Percentiles rank a stretch among this genome's conserved stretches.
Conservation (phyloP, 139 green algal species). For the Deuterostichococcus epilithicus region DNA sequence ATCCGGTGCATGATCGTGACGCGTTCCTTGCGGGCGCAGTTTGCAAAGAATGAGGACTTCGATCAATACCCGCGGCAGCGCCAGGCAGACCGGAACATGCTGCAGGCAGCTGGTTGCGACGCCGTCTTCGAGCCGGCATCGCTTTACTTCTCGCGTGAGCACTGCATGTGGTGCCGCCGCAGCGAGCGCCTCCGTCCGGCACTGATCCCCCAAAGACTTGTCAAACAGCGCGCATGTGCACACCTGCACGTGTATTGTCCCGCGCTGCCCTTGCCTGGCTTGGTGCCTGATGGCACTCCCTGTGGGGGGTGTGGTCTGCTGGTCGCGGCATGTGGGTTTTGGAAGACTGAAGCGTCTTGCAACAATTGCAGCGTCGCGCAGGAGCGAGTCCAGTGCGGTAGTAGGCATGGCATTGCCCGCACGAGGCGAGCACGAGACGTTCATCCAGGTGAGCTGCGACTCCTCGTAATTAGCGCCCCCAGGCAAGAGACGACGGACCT, state of each 20-base stretch:
- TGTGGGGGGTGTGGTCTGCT: too few species aligned
- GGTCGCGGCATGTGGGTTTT: too few species aligned
- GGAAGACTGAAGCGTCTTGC: too few species aligned
- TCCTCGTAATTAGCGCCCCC: too few species aligned
- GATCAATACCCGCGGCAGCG: conserved; percentile 74
- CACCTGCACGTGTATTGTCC: too few species aligned
- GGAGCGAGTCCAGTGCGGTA: conserved; percentile 42
- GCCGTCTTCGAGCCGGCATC: conserved; percentile 78
- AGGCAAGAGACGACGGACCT: too few species aligned
- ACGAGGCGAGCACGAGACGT: conserved; percentile 74
- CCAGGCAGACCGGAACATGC: conserved; percentile 69
- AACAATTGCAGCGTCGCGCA: background rate
- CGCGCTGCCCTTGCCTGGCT: too few species aligned
- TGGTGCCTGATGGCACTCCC: too few species aligned
- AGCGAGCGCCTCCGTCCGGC: too few species aligned
- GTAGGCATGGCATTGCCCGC: conserved; percentile 45
- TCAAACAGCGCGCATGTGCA: too few species aligned
- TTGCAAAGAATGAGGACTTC: conserved; percentile 91
- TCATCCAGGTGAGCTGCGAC: conserved; percentile 36
- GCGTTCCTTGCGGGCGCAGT: conserved; percentile 58
- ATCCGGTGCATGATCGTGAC: too few species aligned
- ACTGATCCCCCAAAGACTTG: too few species aligned
- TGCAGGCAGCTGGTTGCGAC: conserved; percentile 56
- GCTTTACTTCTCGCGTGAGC: conserved; percentile 60
- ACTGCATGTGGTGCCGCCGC: conserved; percentile 7